A percentile compares a stretch with the other conserved stretches of the same genome.
Evolutionary conservation across 352 stramenopile species (phyloP).

Genomic region (Phytophthora kernoviae): DNA sequence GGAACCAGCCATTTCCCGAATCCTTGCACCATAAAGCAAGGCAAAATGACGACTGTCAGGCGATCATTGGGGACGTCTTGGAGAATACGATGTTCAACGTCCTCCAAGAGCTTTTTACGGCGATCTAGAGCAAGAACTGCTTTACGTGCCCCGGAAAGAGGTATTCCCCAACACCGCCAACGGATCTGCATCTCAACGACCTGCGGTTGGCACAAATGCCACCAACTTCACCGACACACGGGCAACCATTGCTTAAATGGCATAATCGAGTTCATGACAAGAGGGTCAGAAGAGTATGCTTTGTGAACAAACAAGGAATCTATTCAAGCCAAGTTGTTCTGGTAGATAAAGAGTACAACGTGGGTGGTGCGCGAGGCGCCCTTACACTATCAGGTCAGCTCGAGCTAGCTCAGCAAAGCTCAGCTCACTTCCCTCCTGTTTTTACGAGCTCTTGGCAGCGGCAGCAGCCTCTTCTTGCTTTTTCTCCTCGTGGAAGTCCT

Average conservation of each 20-base stretch:
- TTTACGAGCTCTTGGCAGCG: conserved; percentile 29
- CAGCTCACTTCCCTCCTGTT: conserved; percentile 22
- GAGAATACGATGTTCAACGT: conserved; percentile 87
- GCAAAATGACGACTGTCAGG: conserved; percentile 65
- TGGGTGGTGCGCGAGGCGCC: conserved; percentile 23
- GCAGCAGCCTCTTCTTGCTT: conserved; percentile 23
- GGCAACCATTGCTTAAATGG: conserved; percentile 18
- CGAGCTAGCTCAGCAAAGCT: conserved; percentile 11
- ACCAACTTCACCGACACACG: conserved; percentile 6
- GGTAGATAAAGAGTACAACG: conserved; percentile 42
- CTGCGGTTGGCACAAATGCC: conserved; percentile 5
- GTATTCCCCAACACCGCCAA: conserved; percentile 43
- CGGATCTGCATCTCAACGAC: conserved; percentile 6
- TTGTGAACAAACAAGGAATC: conserved; percentile 24
- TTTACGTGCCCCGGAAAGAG: conserved; percentile 63
- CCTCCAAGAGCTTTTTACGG: conserved; percentile 81
- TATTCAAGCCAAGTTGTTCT: conserved; percentile 29
- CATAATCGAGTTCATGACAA: conserved; percentile 5
- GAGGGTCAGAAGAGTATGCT: conserved; percentile 9
- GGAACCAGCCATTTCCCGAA: conserved; percentile 7
- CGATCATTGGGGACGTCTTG: conserved; percentile 61
- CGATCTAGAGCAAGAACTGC: conserved; percentile 70
- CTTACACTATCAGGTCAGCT: conserved; percentile 33
- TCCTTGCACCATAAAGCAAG: conserved; percentile 33
- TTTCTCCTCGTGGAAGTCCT: conserved; percentile 86